A percentile compares a stretch with the other conserved stretches of the same genome.
Evolutionary conservation across 139 green algal species (phyloP).

Genomic region (Chlamydomonas sphaeroides): DNA sequence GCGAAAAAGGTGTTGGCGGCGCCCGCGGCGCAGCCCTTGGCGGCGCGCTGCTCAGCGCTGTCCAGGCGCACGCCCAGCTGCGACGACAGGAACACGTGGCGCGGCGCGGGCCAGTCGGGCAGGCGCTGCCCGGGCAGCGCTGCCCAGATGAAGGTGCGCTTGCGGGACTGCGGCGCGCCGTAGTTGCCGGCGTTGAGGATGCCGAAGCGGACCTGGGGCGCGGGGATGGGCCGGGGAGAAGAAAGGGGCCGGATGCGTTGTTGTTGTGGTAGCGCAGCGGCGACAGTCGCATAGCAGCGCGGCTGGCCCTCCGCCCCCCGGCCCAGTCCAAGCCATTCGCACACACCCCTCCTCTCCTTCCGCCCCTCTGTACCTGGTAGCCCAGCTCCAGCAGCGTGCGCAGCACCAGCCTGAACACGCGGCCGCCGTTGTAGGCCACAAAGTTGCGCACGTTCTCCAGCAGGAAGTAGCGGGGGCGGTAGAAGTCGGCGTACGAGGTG

Average conservation of each 20-base stretch:
- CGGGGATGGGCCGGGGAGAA: neutral
- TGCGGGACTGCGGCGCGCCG: constrained; percentile 93
- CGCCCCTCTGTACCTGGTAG: constrained; percentile 94
- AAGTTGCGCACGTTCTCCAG: constrained; percentile 99
- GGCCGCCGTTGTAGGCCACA: constrained; percentile 93
- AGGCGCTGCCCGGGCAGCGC: constrained; percentile 83
- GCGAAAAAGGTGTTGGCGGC: neutral
- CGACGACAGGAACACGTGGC: constrained; percentile 88
- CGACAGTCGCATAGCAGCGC: too few species aligned
- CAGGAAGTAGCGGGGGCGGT: constrained; percentile 94
- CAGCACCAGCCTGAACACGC: constrained; percentile 94
- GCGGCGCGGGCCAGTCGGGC: constrained; percentile 87
- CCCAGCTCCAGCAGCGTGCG: constrained; percentile 95
- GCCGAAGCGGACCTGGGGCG: constrained; percentile 91
- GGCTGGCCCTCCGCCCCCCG: too few species aligned
- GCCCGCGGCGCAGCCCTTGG: neutral
- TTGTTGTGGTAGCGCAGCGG: too few species aligned
- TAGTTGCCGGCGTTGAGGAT: constrained; percentile 97
- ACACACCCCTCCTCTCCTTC: neutral
- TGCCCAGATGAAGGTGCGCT: constrained; percentile 97
- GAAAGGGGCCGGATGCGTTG: neutral
- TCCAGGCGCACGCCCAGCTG: constrained; percentile 58
- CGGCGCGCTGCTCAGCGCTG: too few species aligned
- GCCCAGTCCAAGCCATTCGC: neutral
- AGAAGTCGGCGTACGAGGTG: constrained; percentile 93